Conservation (phyloP, 441 rosid genomes). For the Bocquillonia castaneifolia region DNA sequence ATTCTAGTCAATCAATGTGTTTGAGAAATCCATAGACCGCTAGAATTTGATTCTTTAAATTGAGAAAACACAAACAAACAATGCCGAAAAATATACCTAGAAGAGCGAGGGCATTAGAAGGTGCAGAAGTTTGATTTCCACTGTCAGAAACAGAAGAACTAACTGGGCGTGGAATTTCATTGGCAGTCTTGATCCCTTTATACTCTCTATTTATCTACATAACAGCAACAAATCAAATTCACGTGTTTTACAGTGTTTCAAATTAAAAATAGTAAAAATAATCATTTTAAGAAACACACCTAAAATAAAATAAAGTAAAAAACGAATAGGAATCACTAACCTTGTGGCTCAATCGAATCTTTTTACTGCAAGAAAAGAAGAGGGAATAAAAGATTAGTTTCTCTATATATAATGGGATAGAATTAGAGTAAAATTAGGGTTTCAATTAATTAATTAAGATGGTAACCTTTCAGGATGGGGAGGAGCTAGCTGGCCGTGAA, state of each 20-base stretch:
- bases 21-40: background rate
- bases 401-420: background rate
- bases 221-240: slow-evolving; percentile 3
- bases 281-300: background rate
- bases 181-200: slow-evolving; percentile 47
- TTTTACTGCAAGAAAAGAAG: slow-evolving; percentile 50
- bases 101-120: slow-evolving; percentile 67
- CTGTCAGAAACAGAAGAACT: slow-evolving; percentile 25
- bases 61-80: background rate
- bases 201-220: slow-evolving; percentile 56
- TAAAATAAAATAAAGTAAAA: slow-evolving; percentile 1
- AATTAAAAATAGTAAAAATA: too few species aligned
- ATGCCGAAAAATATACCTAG: slow-evolving; percentile 43
- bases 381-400: background rate
- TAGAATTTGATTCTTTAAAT: background rate
- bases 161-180: slow-evolving; percentile 41
- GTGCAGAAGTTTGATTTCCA: slow-evolving; percentile 35
- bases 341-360: slow-evolving; percentile 79
- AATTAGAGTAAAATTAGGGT: slow-evolving; percentile 5
- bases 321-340: slow-evolving; percentile 32
- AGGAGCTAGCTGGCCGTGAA: slow-evolving; percentile 67
- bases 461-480: slow-evolving; percentile 69
- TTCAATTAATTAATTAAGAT: too few species aligned
- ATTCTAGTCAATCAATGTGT: too few species aligned
- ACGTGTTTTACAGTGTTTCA: background rate